A percentile compares a stretch with the other conserved stretches of the same genome.
phyloP scores from a whole-genome alignment of 2,329 filamentous ascomycete genomes.

The Dothideomycetes sp. region DNA sequence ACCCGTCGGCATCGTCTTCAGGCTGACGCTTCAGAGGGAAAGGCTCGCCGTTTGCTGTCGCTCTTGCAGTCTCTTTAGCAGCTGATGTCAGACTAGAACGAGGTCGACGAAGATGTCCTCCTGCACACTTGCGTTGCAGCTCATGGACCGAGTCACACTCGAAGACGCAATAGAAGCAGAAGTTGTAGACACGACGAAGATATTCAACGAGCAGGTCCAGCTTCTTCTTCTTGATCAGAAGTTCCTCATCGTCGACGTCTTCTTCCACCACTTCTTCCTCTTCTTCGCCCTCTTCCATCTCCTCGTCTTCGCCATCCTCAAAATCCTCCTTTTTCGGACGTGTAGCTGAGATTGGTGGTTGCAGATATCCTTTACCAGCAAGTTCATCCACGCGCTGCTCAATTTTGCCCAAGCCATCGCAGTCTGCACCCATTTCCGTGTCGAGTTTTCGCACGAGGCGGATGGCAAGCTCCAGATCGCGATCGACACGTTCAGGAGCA shows the following conservation, averaged over 20 bases:
- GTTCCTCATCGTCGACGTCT: conserved; percentile 81
- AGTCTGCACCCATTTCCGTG: conserved; percentile 66
- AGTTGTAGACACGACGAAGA: conserved; percentile 90
- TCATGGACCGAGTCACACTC: conserved; percentile 97
- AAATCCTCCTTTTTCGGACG: conserved; percentile 53
- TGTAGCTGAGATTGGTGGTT: conserved; percentile 50
- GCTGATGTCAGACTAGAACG: conserved; percentile 73
- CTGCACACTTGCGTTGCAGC: conserved; percentile 87
- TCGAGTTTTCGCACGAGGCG: conserved; percentile 80
- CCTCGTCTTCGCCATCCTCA: conserved; percentile 55
- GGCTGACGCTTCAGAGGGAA: conserved; percentile 61
- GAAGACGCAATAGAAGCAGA: conserved; percentile 99
- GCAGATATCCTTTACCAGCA: conserved; percentile 64
- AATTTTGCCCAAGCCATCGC: conserved; percentile 69
- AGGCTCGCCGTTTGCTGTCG: conserved; percentile 70
- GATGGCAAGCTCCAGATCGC: conserved; percentile 74
- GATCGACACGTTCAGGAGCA: conserved; percentile 83
- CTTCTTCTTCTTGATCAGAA: conserved; percentile 90
- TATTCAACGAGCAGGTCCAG: conserved; percentile 95
- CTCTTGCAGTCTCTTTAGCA: conserved; percentile 75
- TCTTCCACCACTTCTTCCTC: conserved; percentile 58
- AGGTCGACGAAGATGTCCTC: conserved; percentile 89
- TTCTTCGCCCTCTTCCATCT: conserved; percentile 70
- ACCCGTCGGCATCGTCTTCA: conserved; percentile 47
- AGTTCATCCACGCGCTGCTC: conserved; percentile 81